Evolutionary conservation across 2,329 filamentous ascomycete species (phyloP).

Genomic region (Fusarium albidum): DNA sequence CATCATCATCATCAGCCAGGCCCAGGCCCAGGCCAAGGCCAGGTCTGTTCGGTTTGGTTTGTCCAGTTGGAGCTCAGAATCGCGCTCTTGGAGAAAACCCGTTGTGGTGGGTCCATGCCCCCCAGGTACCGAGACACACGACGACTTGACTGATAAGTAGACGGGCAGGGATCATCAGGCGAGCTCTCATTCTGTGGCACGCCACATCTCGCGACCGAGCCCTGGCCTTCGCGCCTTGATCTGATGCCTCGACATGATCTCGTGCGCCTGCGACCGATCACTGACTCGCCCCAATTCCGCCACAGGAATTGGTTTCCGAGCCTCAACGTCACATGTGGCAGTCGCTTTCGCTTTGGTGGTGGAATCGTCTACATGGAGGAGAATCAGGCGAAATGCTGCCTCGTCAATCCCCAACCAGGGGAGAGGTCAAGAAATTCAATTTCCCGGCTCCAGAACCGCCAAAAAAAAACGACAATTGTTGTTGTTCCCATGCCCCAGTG

Average conservation of each 20-base stretch:
- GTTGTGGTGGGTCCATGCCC: slow-evolving; percentile 23
- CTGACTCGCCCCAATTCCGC: slow-evolving; percentile 28
- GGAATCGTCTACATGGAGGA: slow-evolving; percentile 4
- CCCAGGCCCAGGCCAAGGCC: no score
- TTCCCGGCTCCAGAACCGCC: slow-evolving; percentile 35
- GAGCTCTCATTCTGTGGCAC: slow-evolving; percentile 38
- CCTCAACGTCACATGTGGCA: slow-evolving; percentile 35
- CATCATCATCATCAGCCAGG: slow-evolving; percentile 1
- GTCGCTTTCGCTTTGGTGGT: slow-evolving; percentile 6
- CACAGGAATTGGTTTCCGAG: slow-evolving; percentile 20
- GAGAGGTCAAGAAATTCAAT: slow-evolving; percentile 39
- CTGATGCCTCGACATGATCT: slow-evolving; percentile 38
- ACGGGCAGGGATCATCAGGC: slow-evolving; percentile 39
- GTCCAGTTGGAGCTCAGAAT: slow-evolving; percentile 13
- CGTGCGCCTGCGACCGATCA: slow-evolving; percentile 28
- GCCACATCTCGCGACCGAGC: slow-evolving; percentile 40
- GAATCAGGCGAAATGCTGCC: slow-evolving; percentile 14
- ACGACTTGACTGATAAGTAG: slow-evolving; percentile 39
- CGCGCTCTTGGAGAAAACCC: slow-evolving; percentile 20
- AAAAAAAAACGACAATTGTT: slow-evolving; percentile 28
- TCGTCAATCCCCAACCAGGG: slow-evolving; percentile 14
- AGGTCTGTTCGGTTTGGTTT: slow-evolving; percentile 3
- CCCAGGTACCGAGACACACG: slow-evolving; percentile 32
- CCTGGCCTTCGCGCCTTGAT: slow-evolving; percentile 34
- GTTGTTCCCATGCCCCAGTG: slow-evolving; percentile 29